Evolutionary conservation across 1,139 yeast species (phyloP), one percentile per base, ranked within the genome.

Genomic region (Yamadazyma trypodendri): DNA sequence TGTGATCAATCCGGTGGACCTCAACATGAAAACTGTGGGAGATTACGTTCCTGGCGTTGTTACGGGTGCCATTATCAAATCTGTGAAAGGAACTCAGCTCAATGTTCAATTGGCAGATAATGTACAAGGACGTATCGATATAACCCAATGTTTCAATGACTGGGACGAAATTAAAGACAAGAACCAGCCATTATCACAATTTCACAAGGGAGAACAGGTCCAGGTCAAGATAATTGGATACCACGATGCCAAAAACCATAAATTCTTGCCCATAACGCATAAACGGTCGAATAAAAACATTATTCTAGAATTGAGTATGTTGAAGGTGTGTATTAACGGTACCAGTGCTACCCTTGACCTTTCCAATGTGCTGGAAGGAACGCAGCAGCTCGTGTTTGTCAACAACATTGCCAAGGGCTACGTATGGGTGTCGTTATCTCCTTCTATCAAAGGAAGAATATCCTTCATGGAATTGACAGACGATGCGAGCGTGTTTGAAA

Each of bases 101-200:
- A 81, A 83, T 52, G 83, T 90, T 29, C 77, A 75, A 42, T 66
- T 89, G 39, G 90, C 94, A 34, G 95, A 84, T 43, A 83, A 84
- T 54, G 69, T 82, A 45, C 85, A 79, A 52, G 97, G 96, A 31
- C 77, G 95, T 56, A 65, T 90, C 40, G 96, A 87, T 53, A 72
- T 83, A 15, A 77, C 92, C 8, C 85, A 86, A 58, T 68, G 85
- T 38, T 84, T 77, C 61, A 81, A 79, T 36, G 49, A 58, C 0
- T 62, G 67, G 46, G 61, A 68, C 2, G 84, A 80, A 27, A 84
- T 88, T 36, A 63, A 69, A 40, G 80, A 87, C 54, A 59, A 59
- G 25, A 68, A 65, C 43, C 70, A 73, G 34, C 96, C 96, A 31
- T 68, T 87, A 38, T 58, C 75, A 2, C 63, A 63, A 34, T 87